A percentile compares a stretch with the other conserved stretches of the same genome.
phyloP scores from a whole-genome alignment of 225 moss, liverwort and hornwort genomes.

The Rhytidiadelphus loreus region DNA sequence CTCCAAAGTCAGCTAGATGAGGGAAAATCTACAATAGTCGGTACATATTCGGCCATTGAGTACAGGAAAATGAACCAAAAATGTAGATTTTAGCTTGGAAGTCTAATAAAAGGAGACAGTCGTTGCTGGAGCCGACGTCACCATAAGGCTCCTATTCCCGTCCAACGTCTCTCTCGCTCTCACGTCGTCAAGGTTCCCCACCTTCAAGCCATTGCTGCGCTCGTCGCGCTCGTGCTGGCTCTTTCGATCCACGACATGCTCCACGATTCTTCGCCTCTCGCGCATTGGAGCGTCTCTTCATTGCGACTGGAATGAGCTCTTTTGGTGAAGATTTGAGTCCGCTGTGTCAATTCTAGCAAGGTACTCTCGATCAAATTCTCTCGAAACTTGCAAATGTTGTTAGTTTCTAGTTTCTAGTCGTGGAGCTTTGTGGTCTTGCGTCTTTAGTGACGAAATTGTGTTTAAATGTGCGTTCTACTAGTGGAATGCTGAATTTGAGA shows the following conservation, averaged over 20 bases:
- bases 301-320: neutral
- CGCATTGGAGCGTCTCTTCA: neutral
- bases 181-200: neutral
- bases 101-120: neutral
- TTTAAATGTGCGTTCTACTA: neutral
- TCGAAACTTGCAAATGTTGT: neutral
- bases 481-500: neutral
- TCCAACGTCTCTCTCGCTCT: constrained; percentile 3
- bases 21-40: fast-evolving
- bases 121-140: neutral
- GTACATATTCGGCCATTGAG: neutral
- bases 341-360: neutral
- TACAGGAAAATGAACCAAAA: fast-evolving
- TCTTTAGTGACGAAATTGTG: neutral
- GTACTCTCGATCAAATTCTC: neutral
- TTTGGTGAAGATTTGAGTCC: neutral
- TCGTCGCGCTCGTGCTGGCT: neutral
- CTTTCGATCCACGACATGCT: neutral
- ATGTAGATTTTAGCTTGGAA: neutral
- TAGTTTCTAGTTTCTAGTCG: neutral
- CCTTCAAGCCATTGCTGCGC: neutral
- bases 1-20: neutral
- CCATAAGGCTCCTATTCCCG: neutral
- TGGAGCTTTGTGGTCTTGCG: neutral
- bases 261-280: neutral